A percentile compares a stretch with the other conserved stretches of the same genome.
These are phyloP conservation scores for Ceriops tagal DNA, from an alignment of 345 rosid genomes.

Conservation along the genomic window DNA sequence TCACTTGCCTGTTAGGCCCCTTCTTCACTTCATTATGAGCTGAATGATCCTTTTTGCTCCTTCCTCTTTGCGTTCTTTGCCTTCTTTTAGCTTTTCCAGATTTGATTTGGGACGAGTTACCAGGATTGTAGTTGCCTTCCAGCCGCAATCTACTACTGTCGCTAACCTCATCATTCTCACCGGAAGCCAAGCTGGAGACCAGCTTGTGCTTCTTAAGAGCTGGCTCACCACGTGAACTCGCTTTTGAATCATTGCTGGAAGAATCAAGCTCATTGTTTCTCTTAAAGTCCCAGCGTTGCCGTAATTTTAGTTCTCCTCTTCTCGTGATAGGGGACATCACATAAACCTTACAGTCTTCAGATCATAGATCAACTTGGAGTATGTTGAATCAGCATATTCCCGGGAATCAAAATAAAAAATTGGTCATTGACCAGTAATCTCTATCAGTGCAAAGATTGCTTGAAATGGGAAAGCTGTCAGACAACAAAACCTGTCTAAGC, in stretches of 20 bases:
- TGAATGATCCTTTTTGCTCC: constrained; percentile 10
- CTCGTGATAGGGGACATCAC: constrained; percentile 12
- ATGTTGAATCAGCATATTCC: constrained; percentile 3
- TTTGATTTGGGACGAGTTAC: constrained; percentile 11
- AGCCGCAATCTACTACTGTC: constrained; percentile 25
- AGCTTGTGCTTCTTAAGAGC: constrained; percentile 29
- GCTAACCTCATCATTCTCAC: constrained; percentile 27
- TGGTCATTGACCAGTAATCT: neutral
- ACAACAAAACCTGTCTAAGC: neutral
- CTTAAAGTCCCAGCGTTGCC: constrained; percentile 52
- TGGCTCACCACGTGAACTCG: constrained; percentile 22
- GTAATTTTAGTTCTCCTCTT: constrained; percentile 38
- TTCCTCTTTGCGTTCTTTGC: constrained; percentile 9
- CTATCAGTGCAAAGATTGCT: neutral
- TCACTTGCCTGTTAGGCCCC: constrained; percentile 16
- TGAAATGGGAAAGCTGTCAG: neutral
- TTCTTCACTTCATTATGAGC: constrained; percentile 13
- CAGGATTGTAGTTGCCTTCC: constrained; percentile 16
- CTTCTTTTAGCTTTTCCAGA: constrained; percentile 24
- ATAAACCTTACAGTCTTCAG: neutral
- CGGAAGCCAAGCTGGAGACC: constrained; percentile 21
- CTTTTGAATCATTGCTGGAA: constrained; percentile 39
- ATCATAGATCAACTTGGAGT: neutral
- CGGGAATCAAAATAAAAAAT: neutral
- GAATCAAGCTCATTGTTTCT: constrained; percentile 37